Evolutionary conservation across 192 early-diverging fungal species (phyloP), one percentile per base, ranked within the genome.

Genomic region (Mortierella claussenii): DNA sequence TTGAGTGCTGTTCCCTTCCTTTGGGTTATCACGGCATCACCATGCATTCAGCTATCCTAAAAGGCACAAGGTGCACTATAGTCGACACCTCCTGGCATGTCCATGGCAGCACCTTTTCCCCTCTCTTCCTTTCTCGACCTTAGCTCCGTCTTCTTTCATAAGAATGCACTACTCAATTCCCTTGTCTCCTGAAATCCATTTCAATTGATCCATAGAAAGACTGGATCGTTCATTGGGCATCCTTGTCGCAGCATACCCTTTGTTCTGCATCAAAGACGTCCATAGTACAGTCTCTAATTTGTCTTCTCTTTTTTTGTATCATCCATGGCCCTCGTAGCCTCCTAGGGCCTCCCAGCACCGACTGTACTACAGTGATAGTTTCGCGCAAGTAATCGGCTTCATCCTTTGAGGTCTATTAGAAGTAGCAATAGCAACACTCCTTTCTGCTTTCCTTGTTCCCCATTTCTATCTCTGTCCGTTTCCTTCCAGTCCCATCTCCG

Each of bases 141-240:
- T 54, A 37, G 62, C 62, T 65, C 64, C 33, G 52, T 36, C 64
- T 66, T 54, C 64, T 66, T 66, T 66, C 53, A 55, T 44, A 66
- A 40, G 23, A 28, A 44, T 65, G 24, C 62, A 46, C 55, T 52
- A 40, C 17, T 37, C 40, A 24, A 30, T 56, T 36, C 54, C 32
- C 46, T 48, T 48, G 43, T 56, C 64, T 66, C 64, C 64, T 66
- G 54, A 66, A 66, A 66, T 66, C 64, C 64, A 66, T 66, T 65
- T 56, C 37, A 66, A 66, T 56, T n/a, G n/a, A n/a, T n/a, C n/a
- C n/a, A n/a, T n/a, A n/a, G n/a, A n/a, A n/a, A n/a, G n/a, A n/a
- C n/a, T n/a, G n/a, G n/a, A n/a, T n/a, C n/a, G n/a, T n/a, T n/a
- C n/a, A n/a, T n/a, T n/a, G n/a, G n/a, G n/a, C n/a, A n/a, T n/a